Conservation (phyloP, 2,329 filamentous ascomycete genomes). For the Aspergillus sp. region DNA sequence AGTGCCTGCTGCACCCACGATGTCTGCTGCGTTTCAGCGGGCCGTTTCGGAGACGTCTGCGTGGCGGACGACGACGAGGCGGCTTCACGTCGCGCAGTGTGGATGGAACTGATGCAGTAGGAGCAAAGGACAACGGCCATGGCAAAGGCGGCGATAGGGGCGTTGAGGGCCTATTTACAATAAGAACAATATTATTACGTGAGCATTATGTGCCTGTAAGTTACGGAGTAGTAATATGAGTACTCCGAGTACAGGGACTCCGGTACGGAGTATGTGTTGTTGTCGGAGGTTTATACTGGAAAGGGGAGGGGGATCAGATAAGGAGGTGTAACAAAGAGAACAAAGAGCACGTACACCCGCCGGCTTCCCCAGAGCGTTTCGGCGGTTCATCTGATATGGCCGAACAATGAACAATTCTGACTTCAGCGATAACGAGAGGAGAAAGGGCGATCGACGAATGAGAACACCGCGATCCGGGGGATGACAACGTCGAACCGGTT, state of each 20-base stretch:
- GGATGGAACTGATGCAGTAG: constrained; percentile 58
- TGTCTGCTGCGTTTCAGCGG: constrained; percentile 25
- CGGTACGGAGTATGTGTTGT: neutral
- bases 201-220: neutral
- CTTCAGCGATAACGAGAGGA: too few species aligned
- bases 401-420: too few species aligned
- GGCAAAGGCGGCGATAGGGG: constrained; percentile 54
- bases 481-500: neutral
- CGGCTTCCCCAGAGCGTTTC: neutral
- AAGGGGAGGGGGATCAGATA: neutral
- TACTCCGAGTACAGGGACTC: neutral
- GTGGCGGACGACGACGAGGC: constrained; percentile 32
- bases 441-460: neutral
- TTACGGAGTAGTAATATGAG: neutral
- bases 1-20: constrained; percentile 28
- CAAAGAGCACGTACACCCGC: neutral
- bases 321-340: neutral
- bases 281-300: neutral
- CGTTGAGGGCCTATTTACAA: constrained; percentile 43
- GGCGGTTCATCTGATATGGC: neutral
- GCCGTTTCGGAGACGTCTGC: constrained; percentile 17
- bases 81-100: constrained; percentile 58
- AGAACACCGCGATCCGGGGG: neutral
- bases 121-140: constrained; percentile 53
- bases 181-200: neutral